Evolutionary conservation across 1,284 basidiomycete genomes (phyloP).

Genomic region (Boletus mariae): DNA sequence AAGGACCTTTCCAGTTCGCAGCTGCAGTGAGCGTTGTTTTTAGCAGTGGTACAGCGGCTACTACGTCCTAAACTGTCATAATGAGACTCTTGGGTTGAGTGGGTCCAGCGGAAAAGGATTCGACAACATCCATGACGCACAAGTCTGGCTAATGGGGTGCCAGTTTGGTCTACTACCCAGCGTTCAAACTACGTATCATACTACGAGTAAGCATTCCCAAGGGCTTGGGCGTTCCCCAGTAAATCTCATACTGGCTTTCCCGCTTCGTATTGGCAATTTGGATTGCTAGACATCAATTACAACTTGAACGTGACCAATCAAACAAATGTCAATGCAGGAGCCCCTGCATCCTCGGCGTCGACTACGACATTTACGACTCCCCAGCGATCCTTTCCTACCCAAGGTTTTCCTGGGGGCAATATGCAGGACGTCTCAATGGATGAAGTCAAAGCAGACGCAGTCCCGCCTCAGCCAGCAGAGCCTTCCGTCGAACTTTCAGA

Average conservation of each 20-base stretch:
- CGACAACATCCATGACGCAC: slow-evolving; percentile 28
- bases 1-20: slow-evolving; percentile 16
- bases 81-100: slow-evolving; percentile 31
- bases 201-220: slow-evolving; percentile 17
- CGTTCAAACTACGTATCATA: slow-evolving; percentile 9
- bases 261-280: background rate
- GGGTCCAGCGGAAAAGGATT: slow-evolving; percentile 34
- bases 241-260: background rate
- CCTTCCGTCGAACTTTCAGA: slow-evolving; percentile 34
- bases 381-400: background rate
- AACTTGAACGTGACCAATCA: slow-evolving; percentile 17
- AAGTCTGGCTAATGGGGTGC: slow-evolving; percentile 24
- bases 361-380: slow-evolving; percentile 1
- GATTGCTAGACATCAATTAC: slow-evolving; percentile 22
- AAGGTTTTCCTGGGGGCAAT: background rate
- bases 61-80: background rate
- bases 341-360: slow-evolving; percentile 3
- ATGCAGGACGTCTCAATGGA: background rate
- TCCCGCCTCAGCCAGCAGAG: background rate
- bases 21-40: slow-evolving; percentile 22
- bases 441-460: slow-evolving; percentile 1
- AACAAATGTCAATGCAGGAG: background rate
- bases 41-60: too few species aligned
- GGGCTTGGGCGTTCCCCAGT: background rate
- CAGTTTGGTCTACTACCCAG: slow-evolving; percentile 13